Conservation (phyloP, 163 green algal species). For the Volvox carteri region DNA sequence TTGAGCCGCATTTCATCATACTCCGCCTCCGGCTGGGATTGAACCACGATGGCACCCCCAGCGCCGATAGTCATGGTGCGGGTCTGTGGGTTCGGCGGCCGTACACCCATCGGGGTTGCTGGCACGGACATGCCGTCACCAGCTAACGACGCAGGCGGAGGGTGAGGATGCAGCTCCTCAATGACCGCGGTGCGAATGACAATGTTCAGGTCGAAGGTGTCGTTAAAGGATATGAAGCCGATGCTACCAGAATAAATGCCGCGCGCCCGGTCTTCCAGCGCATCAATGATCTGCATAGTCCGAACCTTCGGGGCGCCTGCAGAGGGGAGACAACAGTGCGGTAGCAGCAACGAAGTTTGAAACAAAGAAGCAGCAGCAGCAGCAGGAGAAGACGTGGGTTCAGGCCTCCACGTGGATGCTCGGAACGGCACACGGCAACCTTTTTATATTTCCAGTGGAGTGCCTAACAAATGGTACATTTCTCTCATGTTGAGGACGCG, state of each 20-base stretch:
- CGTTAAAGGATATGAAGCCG: slow-evolving; percentile 93
- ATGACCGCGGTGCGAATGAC: slow-evolving; percentile 96
- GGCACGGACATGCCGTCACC: not conserved
- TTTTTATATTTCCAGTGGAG: no score
- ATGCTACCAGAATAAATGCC: slow-evolving; percentile 96
- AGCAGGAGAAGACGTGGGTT: no score
- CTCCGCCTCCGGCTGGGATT: slow-evolving; percentile 87
- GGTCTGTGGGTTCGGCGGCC: not conserved
- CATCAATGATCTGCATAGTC: slow-evolving; percentile 95
- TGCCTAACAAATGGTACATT: no score
- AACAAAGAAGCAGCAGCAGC: no score
- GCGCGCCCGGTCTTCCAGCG: slow-evolving; percentile 85
- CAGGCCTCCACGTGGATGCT: no score
- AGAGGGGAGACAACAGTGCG: not conserved
- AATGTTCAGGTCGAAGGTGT: slow-evolving; percentile 98
- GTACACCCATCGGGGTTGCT: not conserved
- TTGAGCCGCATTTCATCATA: slow-evolving; percentile 98
- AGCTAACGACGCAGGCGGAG: not conserved
- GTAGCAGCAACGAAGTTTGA: no score
- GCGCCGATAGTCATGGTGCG: slow-evolving; percentile 87
- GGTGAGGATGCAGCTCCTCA: not conserved
- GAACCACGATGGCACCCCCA: slow-evolving; percentile 94
- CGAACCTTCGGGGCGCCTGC: slow-evolving; percentile 85
- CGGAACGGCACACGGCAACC: no score
- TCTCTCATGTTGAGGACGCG: no score